A percentile compares a stretch with the other conserved stretches of the same genome.
phyloP scores from a whole-genome alignment of 139 green algal genomes.

The Limnomonas spitsbergensis region DNA sequence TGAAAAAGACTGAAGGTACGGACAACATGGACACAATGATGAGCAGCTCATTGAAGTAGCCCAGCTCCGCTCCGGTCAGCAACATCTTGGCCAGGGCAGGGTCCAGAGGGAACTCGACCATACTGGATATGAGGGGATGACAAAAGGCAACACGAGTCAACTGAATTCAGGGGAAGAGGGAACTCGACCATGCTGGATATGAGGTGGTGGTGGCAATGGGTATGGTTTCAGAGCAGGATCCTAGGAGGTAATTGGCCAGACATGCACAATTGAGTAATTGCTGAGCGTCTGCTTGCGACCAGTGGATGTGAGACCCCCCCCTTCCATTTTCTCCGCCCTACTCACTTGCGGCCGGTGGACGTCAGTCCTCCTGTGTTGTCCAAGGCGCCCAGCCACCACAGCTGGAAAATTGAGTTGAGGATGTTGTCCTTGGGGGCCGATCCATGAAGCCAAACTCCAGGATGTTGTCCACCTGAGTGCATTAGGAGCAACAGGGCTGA shows the following conservation, averaged over 20 bases:
- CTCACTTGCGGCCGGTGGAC: conserved; percentile 31
- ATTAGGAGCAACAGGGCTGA: too few relatives aligned
- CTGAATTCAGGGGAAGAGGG: too few relatives aligned
- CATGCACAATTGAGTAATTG: too few relatives aligned
- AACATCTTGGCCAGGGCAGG: conserved; percentile 93
- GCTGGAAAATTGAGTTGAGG: conserved; percentile 94
- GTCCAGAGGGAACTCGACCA: conserved; percentile 98
- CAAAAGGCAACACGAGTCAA: neutral
- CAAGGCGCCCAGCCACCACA: conserved; percentile 79
- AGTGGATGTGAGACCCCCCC: too few relatives aligned
- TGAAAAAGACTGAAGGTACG: conserved; percentile 93
- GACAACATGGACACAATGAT: conserved; percentile 91
- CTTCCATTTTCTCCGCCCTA: neutral
- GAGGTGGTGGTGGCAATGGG: too few relatives aligned
- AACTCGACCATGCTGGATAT: too few relatives aligned
- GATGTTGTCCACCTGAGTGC: conserved; percentile 91
- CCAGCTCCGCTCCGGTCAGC: conserved; percentile 68
- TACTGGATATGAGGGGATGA: conserved; percentile 66
- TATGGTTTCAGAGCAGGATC: too few relatives aligned
- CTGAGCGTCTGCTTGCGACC: too few relatives aligned
- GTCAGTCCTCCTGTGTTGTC: conserved; percentile 53
- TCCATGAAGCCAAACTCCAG: conserved; percentile 98
- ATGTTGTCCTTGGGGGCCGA: conserved; percentile 89
- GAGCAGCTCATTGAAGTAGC: conserved; percentile 65
- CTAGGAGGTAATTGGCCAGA: too few relatives aligned